Evolutionary conservation across 805 yeast species (phyloP).

Genomic region (Kodamaea laetipori): DNA sequence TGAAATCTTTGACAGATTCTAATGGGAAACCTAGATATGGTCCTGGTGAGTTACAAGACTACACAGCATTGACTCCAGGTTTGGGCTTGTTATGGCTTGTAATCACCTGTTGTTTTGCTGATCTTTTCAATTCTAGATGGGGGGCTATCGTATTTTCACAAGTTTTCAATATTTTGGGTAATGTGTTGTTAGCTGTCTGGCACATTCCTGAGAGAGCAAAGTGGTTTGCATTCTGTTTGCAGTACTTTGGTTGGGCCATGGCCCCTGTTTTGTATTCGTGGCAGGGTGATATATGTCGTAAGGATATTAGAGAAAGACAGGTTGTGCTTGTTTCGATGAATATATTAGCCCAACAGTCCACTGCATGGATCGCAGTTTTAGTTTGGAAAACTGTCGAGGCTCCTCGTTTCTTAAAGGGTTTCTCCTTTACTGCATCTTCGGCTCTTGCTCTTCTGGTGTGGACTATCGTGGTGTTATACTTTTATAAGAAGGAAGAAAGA

Average conservation of each 20-base stretch:
- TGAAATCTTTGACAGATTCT: conserved; percentile 24
- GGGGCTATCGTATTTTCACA: conserved; percentile 56
- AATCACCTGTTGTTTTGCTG: conserved; percentile 39
- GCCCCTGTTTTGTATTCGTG: conserved; percentile 63
- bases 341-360: conserved; percentile 54
- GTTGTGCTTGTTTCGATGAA: conserved; percentile 59
- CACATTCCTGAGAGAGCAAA: conserved; percentile 56
- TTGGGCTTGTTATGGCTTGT: conserved; percentile 44
- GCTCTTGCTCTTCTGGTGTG: conserved; percentile 49
- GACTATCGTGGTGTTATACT: conserved; percentile 53
- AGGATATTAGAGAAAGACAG: conserved; percentile 57
- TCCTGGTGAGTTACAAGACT: conserved; percentile 37
- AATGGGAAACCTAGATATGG: conserved; percentile 23
- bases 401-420: conserved; percentile 59
- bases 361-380: conserved; percentile 53
- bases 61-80: conserved; percentile 50
- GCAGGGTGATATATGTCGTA: conserved; percentile 58
- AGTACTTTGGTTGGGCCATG: conserved; percentile 63
- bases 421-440: conserved; percentile 49
- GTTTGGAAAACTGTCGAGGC: conserved; percentile 61
- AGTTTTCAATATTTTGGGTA: conserved; percentile 55
- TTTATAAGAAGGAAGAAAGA: conserved; percentile 41
- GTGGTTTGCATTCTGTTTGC: conserved; percentile 64
- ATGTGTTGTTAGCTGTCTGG: conserved; percentile 60
- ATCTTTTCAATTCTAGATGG: conserved; percentile 49